These are phyloP conservation scores for Rhizopogon salebrosus DNA, from an alignment of 768 basidiomycete genomes.

Conservation along the genomic window DNA sequence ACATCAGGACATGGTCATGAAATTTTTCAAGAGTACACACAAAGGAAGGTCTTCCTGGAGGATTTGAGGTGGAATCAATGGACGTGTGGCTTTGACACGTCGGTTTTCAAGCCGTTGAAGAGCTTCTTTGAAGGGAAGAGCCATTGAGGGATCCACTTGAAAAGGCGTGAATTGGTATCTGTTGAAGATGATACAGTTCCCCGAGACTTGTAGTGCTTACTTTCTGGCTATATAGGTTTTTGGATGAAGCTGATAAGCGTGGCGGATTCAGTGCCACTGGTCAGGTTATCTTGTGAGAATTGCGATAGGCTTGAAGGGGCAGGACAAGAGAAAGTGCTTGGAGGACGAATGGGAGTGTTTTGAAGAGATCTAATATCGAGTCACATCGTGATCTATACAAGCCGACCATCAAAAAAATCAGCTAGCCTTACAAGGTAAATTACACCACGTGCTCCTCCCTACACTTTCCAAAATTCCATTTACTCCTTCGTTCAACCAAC, in stretches of 20 bases:
- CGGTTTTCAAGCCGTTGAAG: slow-evolving; percentile 79
- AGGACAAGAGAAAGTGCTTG: slow-evolving; percentile 2
- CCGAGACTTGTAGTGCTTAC: slow-evolving; percentile 9
- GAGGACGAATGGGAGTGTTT: not conserved
- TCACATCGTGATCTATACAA: not conserved
- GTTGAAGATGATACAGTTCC: slow-evolving; percentile 13
- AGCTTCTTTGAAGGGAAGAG: slow-evolving; percentile 76
- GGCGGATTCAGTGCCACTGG: slow-evolving; percentile 10
- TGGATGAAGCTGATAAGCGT: not conserved
- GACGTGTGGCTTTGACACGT: slow-evolving; percentile 80
- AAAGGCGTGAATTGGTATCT: slow-evolving; percentile 9
- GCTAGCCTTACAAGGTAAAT: not conserved
- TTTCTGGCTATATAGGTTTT: slow-evolving; percentile 17
- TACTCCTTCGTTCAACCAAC: slow-evolving; percentile 9
- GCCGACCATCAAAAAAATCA: not conserved
- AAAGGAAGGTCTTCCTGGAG: slow-evolving; percentile 90
- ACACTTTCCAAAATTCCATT: not conserved
- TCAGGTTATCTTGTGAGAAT: slow-evolving; percentile 8
- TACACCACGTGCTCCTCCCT: not conserved
- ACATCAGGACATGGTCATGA: slow-evolving; percentile 3
- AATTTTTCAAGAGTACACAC: slow-evolving; percentile 35
- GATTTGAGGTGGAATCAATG: slow-evolving; percentile 92
- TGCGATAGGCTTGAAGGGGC: not conserved
- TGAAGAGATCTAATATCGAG: slow-evolving; percentile 6
- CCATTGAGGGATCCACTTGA: slow-evolving; percentile 47